Base-by-base conservation (phyloP, 805 yeast genomes). In the Kregervanrija delftensis region DNA sequence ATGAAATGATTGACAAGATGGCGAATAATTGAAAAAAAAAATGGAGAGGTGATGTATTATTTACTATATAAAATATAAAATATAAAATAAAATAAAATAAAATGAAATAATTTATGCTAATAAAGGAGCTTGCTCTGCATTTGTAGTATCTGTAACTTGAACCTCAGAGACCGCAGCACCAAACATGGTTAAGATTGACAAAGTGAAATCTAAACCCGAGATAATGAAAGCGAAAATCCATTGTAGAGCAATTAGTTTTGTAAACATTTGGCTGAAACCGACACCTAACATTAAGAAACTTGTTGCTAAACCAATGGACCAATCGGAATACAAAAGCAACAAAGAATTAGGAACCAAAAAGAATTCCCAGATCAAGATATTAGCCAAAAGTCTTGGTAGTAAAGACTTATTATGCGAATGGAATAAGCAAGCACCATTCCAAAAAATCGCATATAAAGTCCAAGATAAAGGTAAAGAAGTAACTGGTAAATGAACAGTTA, bases 161-260 rank as follows among this genome's bases (percentile, higher is more conserved):
- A 37, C 37, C 8, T 45, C 44, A 30, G 48, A 38, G 22, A 58
- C 12, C 1, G 61, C 50, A 12, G 55, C 49, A 12, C 76, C 77
- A 43, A 69, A 61, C 47, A 76, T 67, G 33, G 74, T 73, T 30
- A 76, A 62, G 13, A 76, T 53, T 6, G 84, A 68, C 40, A 72
- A 60, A 15, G 80, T 55, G 46, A 80, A 71, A 59, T 83, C 71
- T 30, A 80, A 43, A 5, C 76, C 80, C 9, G 85, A 65, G 49
- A 85, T 84, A 43, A 75, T 62, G 51, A 83, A 78, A 3, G 89
- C 95, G 67, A 86, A 86, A 51, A 83, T 76, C 95, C 95, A 86
- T 67, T 86, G 95, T 52, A 86, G 71, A 2, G 91, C 91, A 65
- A 86, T 72, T 33, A 78, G 67, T 64, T 76, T 83, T 40, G 79